These are phyloP conservation scores for Aquanectria penicillioides DNA, from an alignment of 2,329 filamentous ascomycete genomes.

Conservation along the genomic window DNA sequence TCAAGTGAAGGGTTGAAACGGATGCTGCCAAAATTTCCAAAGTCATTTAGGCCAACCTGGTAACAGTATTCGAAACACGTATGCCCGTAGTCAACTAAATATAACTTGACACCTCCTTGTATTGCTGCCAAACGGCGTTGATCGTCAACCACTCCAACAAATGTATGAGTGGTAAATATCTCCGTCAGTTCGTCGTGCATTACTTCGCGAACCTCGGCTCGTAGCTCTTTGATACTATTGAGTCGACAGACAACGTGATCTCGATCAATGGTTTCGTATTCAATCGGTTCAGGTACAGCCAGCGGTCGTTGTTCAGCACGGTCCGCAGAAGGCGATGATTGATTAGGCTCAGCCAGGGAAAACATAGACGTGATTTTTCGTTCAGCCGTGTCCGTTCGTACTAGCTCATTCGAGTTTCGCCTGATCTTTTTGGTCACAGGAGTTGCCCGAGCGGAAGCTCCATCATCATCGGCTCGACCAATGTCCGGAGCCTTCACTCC, in stretches of 20 bases:
- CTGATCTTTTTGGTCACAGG: conserved; percentile 50
- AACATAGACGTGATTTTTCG: conserved; percentile 99
- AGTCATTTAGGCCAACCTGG: conserved; percentile 92
- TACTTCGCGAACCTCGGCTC: conserved; percentile 79
- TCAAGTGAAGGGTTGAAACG: conserved; percentile 80
- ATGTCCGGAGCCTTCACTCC: conserved; percentile 57
- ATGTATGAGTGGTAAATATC: conserved; percentile 87
- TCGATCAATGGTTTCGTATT: conserved; percentile 78
- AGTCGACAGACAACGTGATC: conserved; percentile 77
- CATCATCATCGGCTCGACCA: conserved; percentile 42
- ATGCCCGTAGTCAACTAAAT: conserved; percentile 91
- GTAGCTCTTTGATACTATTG: conserved; percentile 86
- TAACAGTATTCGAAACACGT: conserved; percentile 92
- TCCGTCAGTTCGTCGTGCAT: conserved; percentile 90
- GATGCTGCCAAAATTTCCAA: conserved; percentile 91
- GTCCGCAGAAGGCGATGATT: conserved; percentile 29
- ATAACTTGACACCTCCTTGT: conserved; percentile 91
- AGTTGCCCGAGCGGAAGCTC: conserved; percentile 45
- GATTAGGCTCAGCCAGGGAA: conserved; percentile 56
- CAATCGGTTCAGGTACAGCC: conserved; percentile 59
- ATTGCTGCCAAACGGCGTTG: conserved; percentile 88
- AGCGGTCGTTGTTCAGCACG: conserved; percentile 49
- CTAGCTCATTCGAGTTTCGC: conserved; percentile 75
- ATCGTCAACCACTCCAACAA: conserved; percentile 93
- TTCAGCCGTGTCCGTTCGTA: conserved; percentile 87